Evolutionary conservation across 306 rosid genomes (phyloP).

Genomic region (Cicer pinnatifidum): DNA sequence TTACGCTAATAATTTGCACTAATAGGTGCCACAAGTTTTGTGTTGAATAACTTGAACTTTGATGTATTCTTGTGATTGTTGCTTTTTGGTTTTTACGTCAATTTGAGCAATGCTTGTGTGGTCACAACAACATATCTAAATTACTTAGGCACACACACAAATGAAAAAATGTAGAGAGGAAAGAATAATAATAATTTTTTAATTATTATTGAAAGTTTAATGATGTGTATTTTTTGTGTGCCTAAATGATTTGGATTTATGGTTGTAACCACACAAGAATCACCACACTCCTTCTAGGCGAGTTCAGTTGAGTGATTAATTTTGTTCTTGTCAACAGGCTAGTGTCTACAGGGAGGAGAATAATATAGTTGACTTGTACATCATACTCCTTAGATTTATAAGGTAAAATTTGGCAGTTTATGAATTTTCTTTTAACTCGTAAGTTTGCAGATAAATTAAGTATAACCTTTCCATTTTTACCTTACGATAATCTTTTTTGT

Average conservation of each 20-base stretch:
- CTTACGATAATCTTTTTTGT: background rate
- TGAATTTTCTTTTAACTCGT: conserved; percentile 32
- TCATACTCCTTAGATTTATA: conserved; percentile 87
- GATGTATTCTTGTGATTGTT: conserved; percentile 1
- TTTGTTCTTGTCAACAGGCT: conserved; percentile 62
- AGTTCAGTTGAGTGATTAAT: conserved; percentile 35
- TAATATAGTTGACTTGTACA: conserved; percentile 82
- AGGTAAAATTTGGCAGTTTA: conserved; percentile 57
- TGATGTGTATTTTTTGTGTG: too few species aligned
- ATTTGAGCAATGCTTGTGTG: too few species aligned
- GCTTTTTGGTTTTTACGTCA: conserved; percentile 18
- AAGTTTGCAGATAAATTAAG: conserved; percentile 14
- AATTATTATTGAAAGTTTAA: too few species aligned
- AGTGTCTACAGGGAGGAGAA: conserved; percentile 78
- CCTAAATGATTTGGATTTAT: too few species aligned
- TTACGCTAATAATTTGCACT: background rate
- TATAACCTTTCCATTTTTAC: conserved; percentile 5
- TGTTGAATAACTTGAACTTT: conserved; percentile 32
- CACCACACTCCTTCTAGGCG: conserved; percentile 13
- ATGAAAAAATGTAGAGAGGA: too few species aligned
- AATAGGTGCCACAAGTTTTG: conserved; percentile 9
- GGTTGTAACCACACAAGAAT: too few species aligned
- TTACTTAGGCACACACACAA: too few species aligned
- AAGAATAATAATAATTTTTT: too few species aligned
- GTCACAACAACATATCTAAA: too few species aligned